Evolutionary conservation across 805 yeast genomes (phyloP).

Genomic region (Ogataea salicorniae): DNA sequence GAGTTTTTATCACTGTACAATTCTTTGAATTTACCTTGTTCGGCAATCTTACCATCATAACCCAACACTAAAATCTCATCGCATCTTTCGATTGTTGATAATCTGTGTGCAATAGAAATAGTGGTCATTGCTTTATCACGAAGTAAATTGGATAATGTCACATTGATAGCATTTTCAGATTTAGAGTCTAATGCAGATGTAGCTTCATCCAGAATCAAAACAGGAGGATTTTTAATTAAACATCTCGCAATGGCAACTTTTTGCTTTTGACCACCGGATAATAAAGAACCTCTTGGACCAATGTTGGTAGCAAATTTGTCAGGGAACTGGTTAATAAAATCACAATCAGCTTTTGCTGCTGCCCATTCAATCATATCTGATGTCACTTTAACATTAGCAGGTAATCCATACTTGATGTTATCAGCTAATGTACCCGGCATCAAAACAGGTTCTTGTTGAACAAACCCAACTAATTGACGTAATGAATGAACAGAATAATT

Average conservation of each 20-base stretch:
- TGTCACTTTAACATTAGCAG: constrained; percentile 44
- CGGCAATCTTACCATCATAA: constrained; percentile 69
- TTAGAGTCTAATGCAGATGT: constrained; percentile 91
- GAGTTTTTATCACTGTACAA: constrained; percentile 40
- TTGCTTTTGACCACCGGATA: constrained; percentile 77
- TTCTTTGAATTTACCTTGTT: constrained; percentile 63
- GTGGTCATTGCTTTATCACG: constrained; percentile 60
- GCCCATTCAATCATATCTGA: constrained; percentile 62
- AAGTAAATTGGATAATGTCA: constrained; percentile 56
- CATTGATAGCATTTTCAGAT: constrained; percentile 80
- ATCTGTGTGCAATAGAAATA: constrained; percentile 87
- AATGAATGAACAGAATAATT: constrained; percentile 71
- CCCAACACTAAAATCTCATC: constrained; percentile 80
- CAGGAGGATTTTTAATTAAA: constrained; percentile 57
- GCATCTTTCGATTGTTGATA: constrained; percentile 81
- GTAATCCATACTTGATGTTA: constrained; percentile 73
- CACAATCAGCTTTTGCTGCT: constrained; percentile 67
- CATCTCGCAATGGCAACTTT: constrained; percentile 75
- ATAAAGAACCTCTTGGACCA: constrained; percentile 67
- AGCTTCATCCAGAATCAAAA: constrained; percentile 70
- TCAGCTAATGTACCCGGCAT: constrained; percentile 84
- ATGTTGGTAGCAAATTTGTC: constrained; percentile 76
- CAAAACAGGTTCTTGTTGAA: constrained; percentile 86
- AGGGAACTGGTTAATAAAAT: constrained; percentile 71
- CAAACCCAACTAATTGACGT: constrained; percentile 76